Evolutionary conservation across 2,329 filamentous ascomycete genomes (phyloP), one percentile per base, ranked within the genome.

Genomic region (Penicillium janthinellum): DNA sequence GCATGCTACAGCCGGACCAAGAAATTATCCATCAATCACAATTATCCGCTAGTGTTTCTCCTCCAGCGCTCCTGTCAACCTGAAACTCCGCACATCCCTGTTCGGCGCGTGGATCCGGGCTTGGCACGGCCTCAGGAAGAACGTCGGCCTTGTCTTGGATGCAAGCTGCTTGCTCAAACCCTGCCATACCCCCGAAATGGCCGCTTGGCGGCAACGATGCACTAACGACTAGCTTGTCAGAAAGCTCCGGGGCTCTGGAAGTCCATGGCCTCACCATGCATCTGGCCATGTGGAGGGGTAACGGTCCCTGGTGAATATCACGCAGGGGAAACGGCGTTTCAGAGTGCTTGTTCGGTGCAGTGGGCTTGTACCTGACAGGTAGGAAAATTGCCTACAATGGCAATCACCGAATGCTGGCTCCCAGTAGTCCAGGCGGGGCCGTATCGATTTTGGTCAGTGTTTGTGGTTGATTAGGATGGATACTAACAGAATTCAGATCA

Each of bases 31-130:
- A 58, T 50, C 54, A 60, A 57, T 62, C 57, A 60, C 22, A 54
- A 28, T 44, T 35, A 17, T 4, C 54, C n/a, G 17, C 42, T 37
- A 47, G 20, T 47, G 6, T 31, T 59, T 31, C 39, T 42, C 41
- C 20, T 31, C 28, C 39, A 20, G 48, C 54, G 39, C 34, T 35
- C 28, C 35, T 49, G 58, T 64, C 56, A 67, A 68, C 44, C 35
- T 68, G 66, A 67, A 68, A 68, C 66, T 56, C 42, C 25, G 37
- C 28, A 42, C 3, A 53, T 63, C 60, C 58, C 51, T 57, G 58
- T 57, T 65, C 63, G 63, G 64, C 66, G 66, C 66, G 63, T 68
- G 63, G 63, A 64, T 49, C 57, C 49, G 58, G 56, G 45, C 64
- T 65, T 67, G 66, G 63, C 64, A 64, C 28, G 39, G 56, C 59